Conservation (phyloP, 2,329 filamentous ascomycete genomes). For the Pseudocercospora musae region DNA sequence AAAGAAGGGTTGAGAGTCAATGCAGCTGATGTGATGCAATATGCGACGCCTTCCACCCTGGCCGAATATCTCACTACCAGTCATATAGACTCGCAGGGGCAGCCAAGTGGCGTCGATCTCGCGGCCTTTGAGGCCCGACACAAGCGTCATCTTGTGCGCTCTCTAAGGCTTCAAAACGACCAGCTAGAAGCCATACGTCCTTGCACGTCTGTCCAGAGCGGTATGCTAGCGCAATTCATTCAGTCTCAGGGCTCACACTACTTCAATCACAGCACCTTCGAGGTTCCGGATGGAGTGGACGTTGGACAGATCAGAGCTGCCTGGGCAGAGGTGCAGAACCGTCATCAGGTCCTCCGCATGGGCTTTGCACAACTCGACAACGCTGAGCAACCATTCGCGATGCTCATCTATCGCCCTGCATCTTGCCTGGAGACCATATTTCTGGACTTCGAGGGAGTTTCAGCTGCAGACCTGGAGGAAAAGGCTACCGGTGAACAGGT, state of each 20-base stretch:
- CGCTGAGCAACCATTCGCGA: constrained; percentile 63
- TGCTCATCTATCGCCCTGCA: constrained; percentile 59
- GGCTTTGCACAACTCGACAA: constrained; percentile 67
- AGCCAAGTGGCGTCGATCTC: constrained; percentile 45
- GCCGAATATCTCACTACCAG: constrained; percentile 14
- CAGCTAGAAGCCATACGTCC: constrained; percentile 62
- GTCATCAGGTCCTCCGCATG: constrained; percentile 71
- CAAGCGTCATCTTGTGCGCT: constrained; percentile 33
- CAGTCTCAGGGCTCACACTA: constrained; percentile 67
- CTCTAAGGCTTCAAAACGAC: constrained; percentile 32
- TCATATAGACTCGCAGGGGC: background rate
- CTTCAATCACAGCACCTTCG: constrained; percentile 67
- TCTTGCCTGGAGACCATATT: constrained; percentile 4
- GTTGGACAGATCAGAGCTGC: constrained; percentile 49
- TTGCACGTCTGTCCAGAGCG: constrained; percentile 75
- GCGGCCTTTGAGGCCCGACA: constrained; percentile 49
- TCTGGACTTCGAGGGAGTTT: background rate
- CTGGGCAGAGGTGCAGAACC: constrained; percentile 55
- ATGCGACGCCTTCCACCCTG: constrained; percentile 29
- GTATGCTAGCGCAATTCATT: constrained; percentile 73
- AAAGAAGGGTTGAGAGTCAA: constrained; percentile 57
- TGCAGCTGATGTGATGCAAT: constrained; percentile 70
- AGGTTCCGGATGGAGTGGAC: constrained; percentile 44
- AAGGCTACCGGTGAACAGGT: constrained; percentile 28
- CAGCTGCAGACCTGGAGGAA: constrained; percentile 33